Evolutionary conservation across 257 asterid species (phyloP).

Genomic region (Ajuga chamaepitys): DNA sequence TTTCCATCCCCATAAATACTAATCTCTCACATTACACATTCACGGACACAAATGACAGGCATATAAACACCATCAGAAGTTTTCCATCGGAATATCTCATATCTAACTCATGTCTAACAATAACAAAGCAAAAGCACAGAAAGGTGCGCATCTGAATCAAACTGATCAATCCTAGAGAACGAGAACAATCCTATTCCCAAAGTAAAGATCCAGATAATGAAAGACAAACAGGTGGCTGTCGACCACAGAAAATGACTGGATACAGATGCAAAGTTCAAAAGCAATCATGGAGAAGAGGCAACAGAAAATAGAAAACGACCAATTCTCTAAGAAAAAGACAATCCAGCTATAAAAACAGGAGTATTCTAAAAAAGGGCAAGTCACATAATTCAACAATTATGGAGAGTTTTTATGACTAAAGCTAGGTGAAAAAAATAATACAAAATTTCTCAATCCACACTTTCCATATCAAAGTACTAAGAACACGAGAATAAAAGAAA

Average conservation of each 20-base stretch:
- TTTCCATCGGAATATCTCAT: neutral
- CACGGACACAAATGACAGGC: neutral
- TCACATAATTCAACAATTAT: conserved; percentile 2
- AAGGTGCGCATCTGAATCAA: neutral
- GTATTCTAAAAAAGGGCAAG: neutral
- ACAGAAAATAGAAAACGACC: neutral
- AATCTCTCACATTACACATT: neutral
- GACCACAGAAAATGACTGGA: too few species aligned
- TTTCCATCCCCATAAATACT: neutral
- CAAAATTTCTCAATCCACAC: neutral
- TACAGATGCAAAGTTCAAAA: neutral
- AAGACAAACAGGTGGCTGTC: neutral
- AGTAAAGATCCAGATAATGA: neutral
- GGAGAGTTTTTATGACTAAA: neutral
- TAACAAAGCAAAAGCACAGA: neutral
- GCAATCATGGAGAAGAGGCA: neutral
- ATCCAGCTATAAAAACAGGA: neutral
- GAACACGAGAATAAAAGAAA: neutral
- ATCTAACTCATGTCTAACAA: neutral
- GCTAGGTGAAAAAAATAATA: neutral
- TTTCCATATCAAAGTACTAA: neutral
- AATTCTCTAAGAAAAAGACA: neutral
- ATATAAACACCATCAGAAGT: neutral
- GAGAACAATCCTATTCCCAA: neutral
- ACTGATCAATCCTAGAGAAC: neutral